Conservation (phyloP, 139 green algal genomes). For the Chlamydomonas urium region DNA sequence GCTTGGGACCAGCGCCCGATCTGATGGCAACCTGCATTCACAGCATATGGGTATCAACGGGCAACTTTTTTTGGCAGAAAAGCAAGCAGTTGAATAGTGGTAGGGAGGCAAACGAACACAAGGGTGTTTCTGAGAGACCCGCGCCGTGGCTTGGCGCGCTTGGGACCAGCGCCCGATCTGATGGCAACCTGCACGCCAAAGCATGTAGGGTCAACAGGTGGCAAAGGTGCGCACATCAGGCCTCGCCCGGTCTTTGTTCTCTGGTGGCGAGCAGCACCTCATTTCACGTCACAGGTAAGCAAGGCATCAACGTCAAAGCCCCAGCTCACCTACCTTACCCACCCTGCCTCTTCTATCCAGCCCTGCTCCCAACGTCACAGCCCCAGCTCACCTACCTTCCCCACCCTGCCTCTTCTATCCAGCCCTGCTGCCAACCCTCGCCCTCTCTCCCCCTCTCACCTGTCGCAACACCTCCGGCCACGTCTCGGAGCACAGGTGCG, state of each 20-base stretch:
- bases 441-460: conserved; percentile 45
- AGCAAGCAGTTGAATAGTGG: too few relatives aligned
- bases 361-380: too few relatives aligned
- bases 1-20: conserved; percentile 6
- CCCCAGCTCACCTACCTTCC: too few relatives aligned
- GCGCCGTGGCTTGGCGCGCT: background rate
- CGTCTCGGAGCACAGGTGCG: conserved; percentile 81
- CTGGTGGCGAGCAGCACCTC: conserved; percentile 77
- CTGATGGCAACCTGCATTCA: conserved; percentile 23
- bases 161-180: conserved; percentile 12
- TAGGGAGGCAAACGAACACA: too few relatives aligned
- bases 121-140: too few relatives aligned
- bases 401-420: too few relatives aligned
- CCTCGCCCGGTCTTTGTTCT: too few relatives aligned
- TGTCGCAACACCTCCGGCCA: conserved; percentile 78
- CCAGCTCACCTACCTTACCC: conserved; percentile 88
- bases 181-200: conserved; percentile 25
- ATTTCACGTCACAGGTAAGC: conserved; percentile 75
- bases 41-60: too few relatives aligned
- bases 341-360: too few relatives aligned
- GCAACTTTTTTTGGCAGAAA: conserved; percentile 1
- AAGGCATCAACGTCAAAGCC: conserved; percentile 88
- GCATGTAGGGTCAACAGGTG: too few relatives aligned
- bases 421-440: too few relatives aligned
- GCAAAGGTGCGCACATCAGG: too few relatives aligned